These are phyloP conservation scores for Epichloe hybrida DNA, from an alignment of 2,329 filamentous ascomycete genomes.

Conservation along the genomic window DNA sequence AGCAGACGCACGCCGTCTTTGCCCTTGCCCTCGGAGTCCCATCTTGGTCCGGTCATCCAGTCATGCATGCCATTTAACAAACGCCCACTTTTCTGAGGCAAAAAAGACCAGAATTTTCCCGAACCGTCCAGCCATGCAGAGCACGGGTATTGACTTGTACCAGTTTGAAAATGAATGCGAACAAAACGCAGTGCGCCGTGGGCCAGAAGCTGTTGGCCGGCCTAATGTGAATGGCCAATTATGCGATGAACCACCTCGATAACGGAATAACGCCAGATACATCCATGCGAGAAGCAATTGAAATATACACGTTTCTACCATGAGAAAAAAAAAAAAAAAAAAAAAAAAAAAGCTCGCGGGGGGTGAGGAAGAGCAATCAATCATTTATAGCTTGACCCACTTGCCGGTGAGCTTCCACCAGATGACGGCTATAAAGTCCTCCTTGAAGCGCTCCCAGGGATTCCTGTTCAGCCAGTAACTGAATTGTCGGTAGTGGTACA, in stretches of 20 bases:
- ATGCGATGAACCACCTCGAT: not conserved
- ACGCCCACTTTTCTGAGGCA: not conserved
- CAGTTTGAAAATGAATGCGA: not conserved
- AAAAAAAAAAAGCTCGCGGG: not conserved
- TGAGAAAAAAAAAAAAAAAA: not conserved
- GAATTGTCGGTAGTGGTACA: slow-evolving; percentile 87
- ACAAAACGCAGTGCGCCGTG: not conserved
- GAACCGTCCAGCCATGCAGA: not conserved
- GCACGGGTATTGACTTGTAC: slow-evolving; percentile 1
- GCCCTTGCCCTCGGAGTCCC: not conserved
- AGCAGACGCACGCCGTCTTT: not conserved
- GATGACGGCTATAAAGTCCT: slow-evolving; percentile 45
- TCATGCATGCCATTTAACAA: not conserved
- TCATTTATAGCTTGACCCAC: slow-evolving; percentile 38
- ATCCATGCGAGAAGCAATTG: not conserved
- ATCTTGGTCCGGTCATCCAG: not conserved
- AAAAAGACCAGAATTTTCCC: not conserved
- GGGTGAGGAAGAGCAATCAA: not conserved
- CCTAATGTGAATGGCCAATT: not conserved
- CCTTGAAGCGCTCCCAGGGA: slow-evolving; percentile 64
- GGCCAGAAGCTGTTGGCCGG: not conserved
- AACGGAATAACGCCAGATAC: not conserved
- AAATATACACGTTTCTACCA: not conserved
- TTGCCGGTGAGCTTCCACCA: slow-evolving; percentile 52
- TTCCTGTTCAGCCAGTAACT: slow-evolving; percentile 82